Evolutionary conservation across 352 stramenopile genomes (phyloP), one percentile per base, ranked within the genome.

Genomic region (Phytophthora pistaciae): DNA sequence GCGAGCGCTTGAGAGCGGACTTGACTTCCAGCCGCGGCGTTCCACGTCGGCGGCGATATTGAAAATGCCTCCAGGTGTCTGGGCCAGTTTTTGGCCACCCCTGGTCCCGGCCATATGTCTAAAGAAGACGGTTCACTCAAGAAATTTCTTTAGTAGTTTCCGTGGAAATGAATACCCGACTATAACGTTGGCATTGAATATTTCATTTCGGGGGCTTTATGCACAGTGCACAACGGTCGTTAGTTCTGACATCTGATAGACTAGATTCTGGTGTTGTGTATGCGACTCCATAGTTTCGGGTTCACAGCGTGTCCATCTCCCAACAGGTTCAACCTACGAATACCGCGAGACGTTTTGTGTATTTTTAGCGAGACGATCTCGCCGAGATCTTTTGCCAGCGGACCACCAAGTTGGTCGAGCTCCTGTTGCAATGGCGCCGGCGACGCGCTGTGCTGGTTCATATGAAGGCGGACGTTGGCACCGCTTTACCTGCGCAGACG

Each of bases 101-200:
- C 36, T 44, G 36, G 2, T 6, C 16, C 16, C 13, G 36, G 13
- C 36, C 36, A 44, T 14, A 44, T 44, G 36, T 18, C 36, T 7
- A 16, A 10, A 66, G 73, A 55, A 77, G 58, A 74, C 70, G 70
- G 70, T 74, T 29, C 46, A 40, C 33, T 14, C 16, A n/a, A 20
- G 58, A 53, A 68, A 64, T 55, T 72, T 72, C n/a, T 72, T 68
- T 65, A 27, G 25, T n/a, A 16, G 3, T 20, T 3, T 42, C 21
- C 29, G 0, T 31, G 18, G 5, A 18, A 49, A 9, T 18, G 2
- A 49, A 49, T 49, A 49, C 6, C 42, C 16, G 42, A 1, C 18
- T 49, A 21, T 49, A 9, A 6, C 8, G 42, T 13, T 20, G 3
- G 18, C 13, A 4, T 1, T 4, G 7, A 31, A 54, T 8, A 20